Evolutionary conservation across 306 rosid species (phyloP), one percentile per base, ranked within the genome.

Genomic region (Comarum palustre): DNA sequence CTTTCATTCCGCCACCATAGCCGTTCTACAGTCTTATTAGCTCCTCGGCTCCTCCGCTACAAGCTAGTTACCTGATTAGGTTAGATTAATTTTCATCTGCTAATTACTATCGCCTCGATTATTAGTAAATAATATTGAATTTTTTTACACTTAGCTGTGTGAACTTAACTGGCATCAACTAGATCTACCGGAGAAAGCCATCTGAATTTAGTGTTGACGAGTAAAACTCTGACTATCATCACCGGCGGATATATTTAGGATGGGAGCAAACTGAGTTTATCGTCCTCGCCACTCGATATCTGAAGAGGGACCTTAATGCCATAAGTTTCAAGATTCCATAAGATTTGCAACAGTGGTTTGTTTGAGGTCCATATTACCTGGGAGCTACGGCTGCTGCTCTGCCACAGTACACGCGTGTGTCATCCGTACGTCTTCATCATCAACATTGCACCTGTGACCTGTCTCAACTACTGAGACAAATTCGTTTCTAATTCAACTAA

Each of bases 381-480:
- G 66, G 57, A 57, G 3, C 45, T 10, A 10, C 20, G 73, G 65
- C 15, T 38, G 69, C 68, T 77, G 77, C 73, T 29, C 34, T 73
- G 73, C 83, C 86, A 83, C 86, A 72, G 47, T 82, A 82, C 78
- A 79, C 80, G 83, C 78, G 60, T 77, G 48, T 77, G 69, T 69
- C 16, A 17, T 34, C 45, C 24, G 12, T 55, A 24, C 46, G 82
- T 86, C 81, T 12, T 75, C 67, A 60, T 86, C 92, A 75, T 29
- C 81, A 71, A 61, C 69, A 77, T 11, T 78, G 79, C 58, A 42
- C 20, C 70, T 85, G 87, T 88, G 47, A 42, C 20, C 70, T 85
- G 87, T 88, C 91, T 83, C 32, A 77, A 76, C 51, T 85, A 73
- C 55, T 29, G 84, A 48, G 77, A 85, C 90, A 82, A 76, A 6